Evolutionary conservation across 2,329 filamentous ascomycete genomes (phyloP), one percentile per base, ranked within the genome.

Genomic region (Polychaeton citri): DNA sequence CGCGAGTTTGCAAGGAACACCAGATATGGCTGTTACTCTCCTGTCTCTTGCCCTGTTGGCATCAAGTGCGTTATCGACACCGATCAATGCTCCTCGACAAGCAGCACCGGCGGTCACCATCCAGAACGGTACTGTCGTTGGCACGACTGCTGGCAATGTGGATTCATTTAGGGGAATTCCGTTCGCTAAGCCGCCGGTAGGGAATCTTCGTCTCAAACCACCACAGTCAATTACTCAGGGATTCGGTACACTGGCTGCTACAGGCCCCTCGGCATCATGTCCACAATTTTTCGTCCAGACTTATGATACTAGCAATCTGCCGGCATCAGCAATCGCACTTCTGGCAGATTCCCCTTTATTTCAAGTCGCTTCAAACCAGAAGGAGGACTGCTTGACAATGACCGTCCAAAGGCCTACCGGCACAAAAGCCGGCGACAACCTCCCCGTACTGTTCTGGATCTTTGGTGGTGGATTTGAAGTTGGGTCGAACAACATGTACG

Each of bases 121-220:
- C 21, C 57, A 67, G 1, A 65, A 69, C 30, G 76, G 72, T 24
- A 78, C 69, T 4, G 59, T 81, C 21, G 53, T 69, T 30, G 75
- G 74, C 24, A 54, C 52, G 38, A 58, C 45, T 40, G 51, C 55
- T 2, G 48, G 53, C 2, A 57, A 59, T 18, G 66, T 84, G 15
- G 81, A 88, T 38, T 72, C 65, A 18, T 87, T 83, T 60, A 73
- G 69, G 37, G 79, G 76, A 13, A 82, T 87, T 35, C 30, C 18
- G 3, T 32, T 32, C 50, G 81, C 81, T 2, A 64, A 82, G 42
- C 69, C 80, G 2, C 82, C 82, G 0, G 66, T 71, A 0, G 80
- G 78, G 0, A 54, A 64, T 3, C 62, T 84, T 17, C 75, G 83
- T 12, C 68, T 90, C 21, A 77, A 71, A 50, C 77, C 79, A 5